Conservation (phyloP, 2,329 filamentous ascomycete genomes). For the Aspergillus novoparasiticus region DNA sequence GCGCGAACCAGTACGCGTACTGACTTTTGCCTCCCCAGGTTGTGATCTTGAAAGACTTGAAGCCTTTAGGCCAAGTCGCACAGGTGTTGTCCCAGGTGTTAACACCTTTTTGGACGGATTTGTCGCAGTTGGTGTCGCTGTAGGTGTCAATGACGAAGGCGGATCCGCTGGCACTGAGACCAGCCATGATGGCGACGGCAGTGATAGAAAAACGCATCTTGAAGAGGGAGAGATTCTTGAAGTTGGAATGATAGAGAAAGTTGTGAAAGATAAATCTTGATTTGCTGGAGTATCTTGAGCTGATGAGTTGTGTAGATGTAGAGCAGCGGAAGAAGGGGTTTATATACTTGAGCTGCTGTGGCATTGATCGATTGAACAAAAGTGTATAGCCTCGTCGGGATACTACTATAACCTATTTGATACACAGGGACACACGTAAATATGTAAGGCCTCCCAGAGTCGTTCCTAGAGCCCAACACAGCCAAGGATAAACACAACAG, state of each 20-base stretch:
- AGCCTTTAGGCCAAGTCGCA: neutral
- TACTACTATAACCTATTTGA: neutral
- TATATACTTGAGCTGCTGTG: neutral
- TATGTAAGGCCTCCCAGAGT: neutral
- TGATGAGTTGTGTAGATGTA: neutral
- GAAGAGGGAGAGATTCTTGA: neutral
- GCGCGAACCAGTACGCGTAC: neutral
- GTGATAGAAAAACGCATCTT: neutral
- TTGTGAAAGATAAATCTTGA: neutral
- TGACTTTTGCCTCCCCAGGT: neutral
- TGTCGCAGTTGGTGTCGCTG: neutral
- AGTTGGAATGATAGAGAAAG: neutral
- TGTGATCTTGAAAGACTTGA: neutral
- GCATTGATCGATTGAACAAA: neutral
- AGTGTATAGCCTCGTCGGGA: neutral
- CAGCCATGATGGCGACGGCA: neutral
- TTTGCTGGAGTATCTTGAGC: neutral
- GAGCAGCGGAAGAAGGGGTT: neutral
- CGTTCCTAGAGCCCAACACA: neutral
- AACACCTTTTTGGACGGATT: neutral
- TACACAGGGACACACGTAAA: neutral
- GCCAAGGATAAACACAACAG: neutral
- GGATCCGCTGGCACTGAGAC: neutral
- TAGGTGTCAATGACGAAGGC: neutral
- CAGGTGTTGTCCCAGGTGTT: neutral